A percentile compares a stretch with the other conserved stretches of the same genome.
Conservation (phyloP, 164 flowering plant genomes). For the Aristolochia contorta region DNA sequence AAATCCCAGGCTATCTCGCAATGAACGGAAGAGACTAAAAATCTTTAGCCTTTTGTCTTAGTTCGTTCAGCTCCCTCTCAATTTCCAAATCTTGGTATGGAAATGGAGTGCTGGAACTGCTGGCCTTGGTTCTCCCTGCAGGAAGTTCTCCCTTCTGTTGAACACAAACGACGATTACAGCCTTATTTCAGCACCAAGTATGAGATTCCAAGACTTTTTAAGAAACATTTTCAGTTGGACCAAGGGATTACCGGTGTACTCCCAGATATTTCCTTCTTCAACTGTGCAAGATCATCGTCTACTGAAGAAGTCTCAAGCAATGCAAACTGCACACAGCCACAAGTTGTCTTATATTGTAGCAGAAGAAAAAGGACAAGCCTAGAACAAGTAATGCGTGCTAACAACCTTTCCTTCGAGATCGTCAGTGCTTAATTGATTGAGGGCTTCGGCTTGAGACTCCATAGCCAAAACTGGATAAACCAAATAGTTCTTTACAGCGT, state of each 20-base stretch:
- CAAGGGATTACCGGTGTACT: conserved; percentile 44
- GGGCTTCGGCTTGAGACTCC: conserved; percentile 97
- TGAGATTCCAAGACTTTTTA: background rate
- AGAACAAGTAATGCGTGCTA: background rate
- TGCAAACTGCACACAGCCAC: conserved; percentile 60
- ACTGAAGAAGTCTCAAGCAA: conserved; percentile 78
- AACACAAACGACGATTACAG: background rate
- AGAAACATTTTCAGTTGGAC: no score
- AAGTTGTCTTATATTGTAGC: background rate
- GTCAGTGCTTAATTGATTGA: conserved; percentile 66
- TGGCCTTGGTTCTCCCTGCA: conserved; percentile 61
- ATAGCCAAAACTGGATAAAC: conserved; percentile 60
- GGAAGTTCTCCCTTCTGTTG: conserved; percentile 86
- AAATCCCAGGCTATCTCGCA: conserved; percentile 11
- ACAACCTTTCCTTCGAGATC: conserved; percentile 93
- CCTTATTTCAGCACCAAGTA: background rate
- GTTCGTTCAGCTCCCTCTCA: conserved; percentile 80
- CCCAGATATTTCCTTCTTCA: conserved; percentile 80
- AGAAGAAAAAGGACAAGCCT: background rate
- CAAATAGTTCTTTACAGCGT: background rate
- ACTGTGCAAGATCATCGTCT: conserved; percentile 74
- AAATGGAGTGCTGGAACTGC: conserved; percentile 27
- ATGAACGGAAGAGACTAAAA: conserved; percentile 2
- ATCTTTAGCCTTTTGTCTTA: conserved; percentile 63
- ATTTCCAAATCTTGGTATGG: conserved; percentile 64